These are phyloP conservation scores for Fraxinus platypoda DNA, from an alignment of 305 asterid species.

Conservation along the genomic window DNA sequence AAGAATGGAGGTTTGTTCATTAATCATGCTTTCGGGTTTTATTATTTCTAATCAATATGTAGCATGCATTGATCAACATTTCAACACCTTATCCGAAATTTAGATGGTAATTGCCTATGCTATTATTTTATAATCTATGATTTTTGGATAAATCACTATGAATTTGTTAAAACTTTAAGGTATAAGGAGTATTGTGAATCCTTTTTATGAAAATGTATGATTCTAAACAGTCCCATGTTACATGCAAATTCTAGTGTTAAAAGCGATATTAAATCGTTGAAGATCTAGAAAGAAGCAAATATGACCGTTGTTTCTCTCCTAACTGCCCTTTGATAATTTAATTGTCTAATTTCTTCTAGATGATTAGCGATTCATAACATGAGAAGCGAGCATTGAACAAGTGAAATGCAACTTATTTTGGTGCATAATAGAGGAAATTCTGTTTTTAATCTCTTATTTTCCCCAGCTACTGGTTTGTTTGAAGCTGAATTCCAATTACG, in stretches of 20 bases:
- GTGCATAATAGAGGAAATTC: neutral
- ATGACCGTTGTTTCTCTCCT: neutral
- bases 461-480: neutral
- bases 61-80: neutral
- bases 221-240: neutral
- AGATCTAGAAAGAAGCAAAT: neutral
- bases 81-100: constrained; percentile 11
- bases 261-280: neutral
- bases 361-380: neutral
- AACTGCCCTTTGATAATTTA: neutral
- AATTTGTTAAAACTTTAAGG: neutral
- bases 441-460: neutral
- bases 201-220: neutral
- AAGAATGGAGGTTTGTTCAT: constrained; percentile 74
- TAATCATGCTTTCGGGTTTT: constrained; percentile 14
- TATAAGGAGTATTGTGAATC: neutral
- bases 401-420: neutral
- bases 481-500: neutral
- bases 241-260: neutral
- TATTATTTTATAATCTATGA: neutral
- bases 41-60: neutral
- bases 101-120: neutral
- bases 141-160: neutral
- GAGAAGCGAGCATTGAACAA: neutral
- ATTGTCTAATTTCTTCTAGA: neutral